Evolutionary conservation across 2,329 filamentous ascomycete genomes (phyloP), one percentile per base, ranked within the genome.

Genomic region (Arthroderma sp.): DNA sequence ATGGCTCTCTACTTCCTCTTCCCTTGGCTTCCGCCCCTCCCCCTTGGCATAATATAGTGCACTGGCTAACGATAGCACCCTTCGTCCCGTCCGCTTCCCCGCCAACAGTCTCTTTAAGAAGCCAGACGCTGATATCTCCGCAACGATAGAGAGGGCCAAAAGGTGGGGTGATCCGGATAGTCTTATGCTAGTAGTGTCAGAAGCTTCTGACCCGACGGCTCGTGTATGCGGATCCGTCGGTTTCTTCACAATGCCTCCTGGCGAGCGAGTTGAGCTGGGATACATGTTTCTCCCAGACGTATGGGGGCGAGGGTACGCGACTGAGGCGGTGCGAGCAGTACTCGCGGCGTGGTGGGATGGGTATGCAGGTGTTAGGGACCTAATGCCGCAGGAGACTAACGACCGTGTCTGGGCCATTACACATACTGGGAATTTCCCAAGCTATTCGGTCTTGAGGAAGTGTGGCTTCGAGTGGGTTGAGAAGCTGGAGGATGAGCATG

Each of bases 271-370:
- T 37, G 45, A 47, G 32, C 9, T 47, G 2, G 49, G 49, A 15
- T 51, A 51, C 38, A 28, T 44, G 9, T 38, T 50, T 9, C 44
- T 47, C 36, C 45, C 42, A 5, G 49, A 50, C 10, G 40, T 46
- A 9, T 49, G 49, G 49, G 49, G 49, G 15, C 47, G 41, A 29
- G 49, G 49, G 10, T 51, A 51, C 37, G 49, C 45, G 15, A 48
- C 47, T 7, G 49, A 51, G 33, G 44, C 47, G 9, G 15, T 47
- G 5, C 36, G 42, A 37, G 45, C 47, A 4, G 15, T 43, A 33
- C 28, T 48, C 9, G 31, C 49, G 6, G 49, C 44, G 22, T 51
- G 47, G 47, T 51, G 47, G 47, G 37, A 42, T 8, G 41, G 45
- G 15, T 43, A 46, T 27, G 29, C 29, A 15, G 40, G 8, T 11